Evolutionary conservation across 2,329 filamentous ascomycete genomes (phyloP), one percentile per base, ranked within the genome.

Genomic region (Alternaria angustiovoidea): DNA sequence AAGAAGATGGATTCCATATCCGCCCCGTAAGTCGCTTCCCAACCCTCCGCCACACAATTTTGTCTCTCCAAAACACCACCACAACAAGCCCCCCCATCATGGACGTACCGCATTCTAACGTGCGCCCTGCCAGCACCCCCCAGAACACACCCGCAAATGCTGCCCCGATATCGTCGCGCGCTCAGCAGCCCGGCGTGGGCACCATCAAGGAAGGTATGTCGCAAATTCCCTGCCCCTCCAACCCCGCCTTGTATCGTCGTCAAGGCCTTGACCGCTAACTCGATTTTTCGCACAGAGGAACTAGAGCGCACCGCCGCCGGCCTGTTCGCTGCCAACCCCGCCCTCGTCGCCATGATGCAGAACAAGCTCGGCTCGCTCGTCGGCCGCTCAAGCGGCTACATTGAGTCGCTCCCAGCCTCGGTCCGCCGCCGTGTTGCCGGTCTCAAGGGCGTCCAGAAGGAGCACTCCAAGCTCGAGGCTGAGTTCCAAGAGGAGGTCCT

Each of bases 401-500:
- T 99, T 80, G 95, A 99, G 86, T 96, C 92, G 24, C 90, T 99
- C 18, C 95, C 95, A 61, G 85, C 89, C 59, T 88, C 91, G 62
- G 94, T 99, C 74, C 93, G 94, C 80, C 92, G 92, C 79, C 94
- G 95, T 77, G 94, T 99, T 68, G 90, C 94, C 64, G 96, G 95
- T 70, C 87, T 99, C 65, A 97, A 98, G 85, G 96, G 94, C 71
- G 93, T 99, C 72, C 95, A 99, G 83, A 97, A 97, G 83, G 94
- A 98, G 75, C 95, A 99, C 84, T 92, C 94, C 63, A 97, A 98
- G 84, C 90, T 99, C 73, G 96, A 99, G 86, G 92, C 93, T 54
- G 91, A 97, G 82, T 98, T 99, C 82, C 96, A 99, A 81, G 94
- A 98, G 81, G 96, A 98, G 83, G 94, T 99, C 64, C 87, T 99